These are phyloP conservation scores for Asterophora lycoperdoides DNA, from an alignment of 768 basidiomycete species.

Conservation along the genomic window DNA sequence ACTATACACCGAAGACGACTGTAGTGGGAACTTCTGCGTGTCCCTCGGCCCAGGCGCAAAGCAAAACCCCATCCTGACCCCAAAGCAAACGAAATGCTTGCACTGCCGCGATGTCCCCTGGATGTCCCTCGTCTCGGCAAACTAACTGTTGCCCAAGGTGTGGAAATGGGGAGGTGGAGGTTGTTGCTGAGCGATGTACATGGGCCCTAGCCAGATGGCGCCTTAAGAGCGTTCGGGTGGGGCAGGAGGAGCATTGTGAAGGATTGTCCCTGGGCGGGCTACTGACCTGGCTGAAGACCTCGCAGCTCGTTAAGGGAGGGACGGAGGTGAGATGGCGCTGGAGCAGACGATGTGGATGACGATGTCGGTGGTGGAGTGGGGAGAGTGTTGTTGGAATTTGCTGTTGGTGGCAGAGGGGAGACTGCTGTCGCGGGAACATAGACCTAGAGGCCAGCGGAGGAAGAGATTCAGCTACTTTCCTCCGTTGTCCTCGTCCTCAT, in stretches of 20 bases:
- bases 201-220: conserved; percentile 43
- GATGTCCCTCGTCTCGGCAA: too few species aligned
- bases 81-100: too few species aligned
- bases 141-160: too few species aligned
- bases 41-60: too few species aligned
- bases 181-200: conserved; percentile 41
- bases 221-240: conserved; percentile 44
- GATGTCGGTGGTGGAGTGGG: conserved; percentile 7
- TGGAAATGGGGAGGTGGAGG: conserved; percentile 15
- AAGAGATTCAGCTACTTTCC: neutral
- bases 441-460: neutral
- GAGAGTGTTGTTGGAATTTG: neutral
- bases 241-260: conserved; percentile 42
- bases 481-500: conserved; percentile 8
- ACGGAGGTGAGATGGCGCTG: conserved; percentile 21
- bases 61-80: too few species aligned
- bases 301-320: conserved; percentile 31
- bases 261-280: conserved; percentile 32
- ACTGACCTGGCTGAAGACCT: conserved; percentile 24
- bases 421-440: neutral
- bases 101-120: too few species aligned
- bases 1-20: too few species aligned
- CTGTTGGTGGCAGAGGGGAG: conserved; percentile 8
- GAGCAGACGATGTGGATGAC: neutral
- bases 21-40: too few species aligned